Evolutionary conservation across 2,329 filamentous ascomycete genomes (phyloP), one percentile per base, ranked within the genome.

Genomic region (Elsinoe arachidis): DNA sequence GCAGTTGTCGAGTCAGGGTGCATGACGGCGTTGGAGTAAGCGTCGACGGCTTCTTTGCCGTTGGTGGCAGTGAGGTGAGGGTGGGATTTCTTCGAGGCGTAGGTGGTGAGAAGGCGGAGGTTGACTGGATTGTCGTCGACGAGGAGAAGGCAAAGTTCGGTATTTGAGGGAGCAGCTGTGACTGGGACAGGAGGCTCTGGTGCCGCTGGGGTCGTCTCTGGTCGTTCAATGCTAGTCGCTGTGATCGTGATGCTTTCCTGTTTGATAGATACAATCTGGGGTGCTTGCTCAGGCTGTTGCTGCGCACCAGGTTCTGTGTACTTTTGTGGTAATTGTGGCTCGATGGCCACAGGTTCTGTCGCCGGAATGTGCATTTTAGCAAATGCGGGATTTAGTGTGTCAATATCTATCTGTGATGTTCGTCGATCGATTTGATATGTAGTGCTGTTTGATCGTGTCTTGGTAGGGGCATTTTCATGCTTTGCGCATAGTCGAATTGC

Each of bases 31-130:
- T 63, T 44, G 30, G 74, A 69, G 58, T 75, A 77, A 30, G 66
- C 66, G 5, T 76, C 67, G 0, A 80, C 72, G 2, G 78, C 78
- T 63, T 79, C 72, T 1, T 74, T 68, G 5, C 78, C 78, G 60
- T 80, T 73, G 19, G 65, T 66, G 1, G 77, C 78, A 12, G 72
- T 72, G 15, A 72, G 69, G 3, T 68, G 66, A n/a, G 67, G 70
- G 2, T 74, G 73, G 1, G 73, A 69, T 3, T 72, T 64, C 43
- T 67, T 69, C 7, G 62, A 56, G n/a, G 65, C 64, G 58, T 67
- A 68, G 47, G 64, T 66, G 4, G 64, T 59, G 2, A 69, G 65
- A 3, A 70, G 64, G 30, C 65, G 63, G 10, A 70, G 63, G 34
- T 70, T 70, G 59, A 70, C 66, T 11, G 63, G 60, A 56, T 70